phyloP scores from a whole-genome alignment of 768 basidiomycete genomes.

The Gymnopilus junonius region DNA sequence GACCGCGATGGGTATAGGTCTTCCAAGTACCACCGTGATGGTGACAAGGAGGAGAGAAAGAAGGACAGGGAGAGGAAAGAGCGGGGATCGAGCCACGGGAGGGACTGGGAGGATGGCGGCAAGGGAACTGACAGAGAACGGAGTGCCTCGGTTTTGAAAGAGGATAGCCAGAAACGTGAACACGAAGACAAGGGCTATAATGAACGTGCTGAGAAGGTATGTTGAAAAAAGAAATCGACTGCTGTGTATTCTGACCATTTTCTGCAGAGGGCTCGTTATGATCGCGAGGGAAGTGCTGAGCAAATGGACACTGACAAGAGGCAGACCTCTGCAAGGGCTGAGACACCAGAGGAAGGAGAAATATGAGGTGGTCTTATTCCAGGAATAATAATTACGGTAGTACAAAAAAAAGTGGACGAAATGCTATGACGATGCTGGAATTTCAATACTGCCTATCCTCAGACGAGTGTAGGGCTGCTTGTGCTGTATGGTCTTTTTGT shows the following conservation, averaged over 20 bases:
- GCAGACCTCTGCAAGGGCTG: conserved; percentile 53
- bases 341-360: conserved; percentile 89
- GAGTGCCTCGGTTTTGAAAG: conserved; percentile 41
- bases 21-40: conserved; percentile 55
- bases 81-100: conserved; percentile 35
- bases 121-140: conserved; percentile 37
- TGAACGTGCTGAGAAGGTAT: conserved; percentile 71
- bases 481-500: conserved; percentile 90
- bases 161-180: conserved; percentile 60
- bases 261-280: conserved; percentile 57
- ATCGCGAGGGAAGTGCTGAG: conserved; percentile 45
- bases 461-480: conserved; percentile 97
- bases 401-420: conserved; percentile 21
- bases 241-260: conserved; percentile 20
- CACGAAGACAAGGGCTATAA: conserved; percentile 54
- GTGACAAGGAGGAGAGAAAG: conserved; percentile 54
- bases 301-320: conserved; percentile 50
- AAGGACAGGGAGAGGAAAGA: conserved; percentile 56
- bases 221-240: too few relatives aligned
- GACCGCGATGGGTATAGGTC: conserved; percentile 47
- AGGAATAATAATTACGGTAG: conserved; percentile 13
- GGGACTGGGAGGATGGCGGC: conserved; percentile 57
- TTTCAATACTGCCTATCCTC: conserved; percentile 82
- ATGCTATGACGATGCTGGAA: conserved; percentile 34
- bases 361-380: conserved; percentile 48